Evolutionary conservation across 371 early-diverging fungal species (phyloP).

Genomic region (Vairimorpha necatrix): DNA sequence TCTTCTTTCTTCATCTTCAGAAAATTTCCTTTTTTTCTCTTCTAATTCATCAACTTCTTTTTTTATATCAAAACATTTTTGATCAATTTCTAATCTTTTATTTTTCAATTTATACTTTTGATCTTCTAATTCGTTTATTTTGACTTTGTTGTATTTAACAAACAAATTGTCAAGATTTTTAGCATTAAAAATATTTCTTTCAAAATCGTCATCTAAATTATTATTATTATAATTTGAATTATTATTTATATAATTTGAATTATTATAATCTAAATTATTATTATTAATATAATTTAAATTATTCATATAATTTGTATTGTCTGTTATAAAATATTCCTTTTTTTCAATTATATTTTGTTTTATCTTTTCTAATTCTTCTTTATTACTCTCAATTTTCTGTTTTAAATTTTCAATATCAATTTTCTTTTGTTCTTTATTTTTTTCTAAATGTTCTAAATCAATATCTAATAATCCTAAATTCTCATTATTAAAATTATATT

Average conservation of each 20-base stretch:
- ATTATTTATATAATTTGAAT: neutral
- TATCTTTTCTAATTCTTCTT: constrained; percentile 28
- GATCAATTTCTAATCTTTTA: constrained; percentile 39
- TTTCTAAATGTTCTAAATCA: constrained; percentile 34
- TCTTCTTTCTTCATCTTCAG: constrained; percentile 44
- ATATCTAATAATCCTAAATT: constrained; percentile 11
- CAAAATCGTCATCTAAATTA: neutral
- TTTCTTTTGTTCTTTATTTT: constrained; percentile 21
- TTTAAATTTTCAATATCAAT: constrained; percentile 5
- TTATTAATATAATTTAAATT: neutral
- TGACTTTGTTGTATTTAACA: neutral
- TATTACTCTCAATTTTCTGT: constrained; percentile 38
- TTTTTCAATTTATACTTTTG: constrained; percentile 29
- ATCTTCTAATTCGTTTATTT: constrained; percentile 39
- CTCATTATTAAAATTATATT: constrained; percentile 10
- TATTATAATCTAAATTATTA: neutral
- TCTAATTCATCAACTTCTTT: constrained; percentile 47
- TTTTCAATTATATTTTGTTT: neutral
- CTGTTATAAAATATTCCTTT: neutral
- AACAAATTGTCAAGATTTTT: constrained; percentile 17
- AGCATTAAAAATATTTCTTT: neutral
- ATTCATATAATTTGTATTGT: neutral
- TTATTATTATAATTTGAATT: neutral
- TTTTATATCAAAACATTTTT: constrained; percentile 39
- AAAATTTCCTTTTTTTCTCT: constrained; percentile 36